Conservation (phyloP, 176 grass and related monocot species). For the Juncus inflexus region DNA sequence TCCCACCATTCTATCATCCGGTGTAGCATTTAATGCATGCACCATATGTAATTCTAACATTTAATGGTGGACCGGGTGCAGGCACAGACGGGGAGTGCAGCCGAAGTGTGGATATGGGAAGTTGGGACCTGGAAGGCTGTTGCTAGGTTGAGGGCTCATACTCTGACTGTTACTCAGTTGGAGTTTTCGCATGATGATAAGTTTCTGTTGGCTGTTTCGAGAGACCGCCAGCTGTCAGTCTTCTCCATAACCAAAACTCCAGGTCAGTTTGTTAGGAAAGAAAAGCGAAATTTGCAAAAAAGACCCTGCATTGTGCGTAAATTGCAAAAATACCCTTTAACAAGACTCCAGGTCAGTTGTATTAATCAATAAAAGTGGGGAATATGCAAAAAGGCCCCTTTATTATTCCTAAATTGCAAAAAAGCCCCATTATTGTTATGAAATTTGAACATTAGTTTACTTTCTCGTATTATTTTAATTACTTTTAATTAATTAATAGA, state of each 20-base stretch:
- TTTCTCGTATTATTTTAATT: too few relatives aligned
- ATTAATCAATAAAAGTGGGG: not conserved
- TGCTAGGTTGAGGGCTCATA: conserved; percentile 78
- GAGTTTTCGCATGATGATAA: conserved; percentile 78
- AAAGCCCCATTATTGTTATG: too few relatives aligned
- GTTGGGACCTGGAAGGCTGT: conserved; percentile 95
- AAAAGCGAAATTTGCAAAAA: too few relatives aligned
- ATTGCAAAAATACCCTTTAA: too few relatives aligned
- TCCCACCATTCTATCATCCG: not conserved
- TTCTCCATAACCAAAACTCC: conserved; percentile 51
- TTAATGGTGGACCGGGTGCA: conserved; percentile 21
- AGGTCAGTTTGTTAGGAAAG: too few relatives aligned
- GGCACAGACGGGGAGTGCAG: conserved; percentile 70
- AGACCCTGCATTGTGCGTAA: too few relatives aligned
- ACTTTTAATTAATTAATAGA: too few relatives aligned
- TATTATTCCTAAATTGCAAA: conserved; percentile 17
- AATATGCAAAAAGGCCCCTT: not conserved
- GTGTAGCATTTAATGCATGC: not conserved
- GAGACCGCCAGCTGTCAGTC: conserved; percentile 76
- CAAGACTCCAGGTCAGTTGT: conserved; percentile 42
- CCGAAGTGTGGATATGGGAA: conserved; percentile 91
- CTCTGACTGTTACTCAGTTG: conserved; percentile 85
- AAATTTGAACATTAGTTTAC: too few relatives aligned
- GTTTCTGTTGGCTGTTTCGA: conserved; percentile 77
- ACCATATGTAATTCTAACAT: not conserved